phyloP scores from a whole-genome alignment of 2,329 filamentous ascomycete genomes.

The Dothideomycetes sp. region DNA sequence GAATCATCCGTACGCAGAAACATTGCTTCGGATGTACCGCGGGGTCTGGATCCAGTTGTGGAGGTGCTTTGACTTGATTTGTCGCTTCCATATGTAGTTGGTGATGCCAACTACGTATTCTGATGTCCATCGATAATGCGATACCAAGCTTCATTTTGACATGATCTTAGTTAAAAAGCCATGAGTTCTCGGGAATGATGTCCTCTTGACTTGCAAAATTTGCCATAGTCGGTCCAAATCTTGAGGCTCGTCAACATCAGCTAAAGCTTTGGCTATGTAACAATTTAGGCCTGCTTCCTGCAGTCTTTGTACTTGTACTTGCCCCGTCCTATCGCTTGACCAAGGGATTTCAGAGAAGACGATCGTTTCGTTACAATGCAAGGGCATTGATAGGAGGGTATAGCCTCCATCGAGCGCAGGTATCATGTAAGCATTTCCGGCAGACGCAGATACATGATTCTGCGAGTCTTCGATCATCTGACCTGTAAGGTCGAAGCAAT shows the following conservation, averaged over 20 bases:
- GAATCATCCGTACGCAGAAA: not conserved
- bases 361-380: not conserved
- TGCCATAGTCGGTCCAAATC: not conserved
- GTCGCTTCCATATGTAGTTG: too few relatives aligned
- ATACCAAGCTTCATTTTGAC: not conserved
- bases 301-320: not conserved
- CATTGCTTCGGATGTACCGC: not conserved
- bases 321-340: not conserved
- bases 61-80: not conserved
- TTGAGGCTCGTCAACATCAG: not conserved
- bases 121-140: too few relatives aligned
- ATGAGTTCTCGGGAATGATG: not conserved
- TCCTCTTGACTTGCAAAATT: not conserved
- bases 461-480: not conserved
- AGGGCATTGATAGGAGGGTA: not conserved
- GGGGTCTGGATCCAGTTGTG: not conserved
- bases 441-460: not conserved
- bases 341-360: not conserved
- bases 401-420: not conserved
- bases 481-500: not conserved
- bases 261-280: not conserved
- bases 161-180: not conserved
- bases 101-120: too few relatives aligned
- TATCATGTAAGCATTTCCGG: not conserved
- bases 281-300: not conserved